Base-by-base conservation (phyloP, 148 eudicot species). In the Spergularia marina region DNA sequence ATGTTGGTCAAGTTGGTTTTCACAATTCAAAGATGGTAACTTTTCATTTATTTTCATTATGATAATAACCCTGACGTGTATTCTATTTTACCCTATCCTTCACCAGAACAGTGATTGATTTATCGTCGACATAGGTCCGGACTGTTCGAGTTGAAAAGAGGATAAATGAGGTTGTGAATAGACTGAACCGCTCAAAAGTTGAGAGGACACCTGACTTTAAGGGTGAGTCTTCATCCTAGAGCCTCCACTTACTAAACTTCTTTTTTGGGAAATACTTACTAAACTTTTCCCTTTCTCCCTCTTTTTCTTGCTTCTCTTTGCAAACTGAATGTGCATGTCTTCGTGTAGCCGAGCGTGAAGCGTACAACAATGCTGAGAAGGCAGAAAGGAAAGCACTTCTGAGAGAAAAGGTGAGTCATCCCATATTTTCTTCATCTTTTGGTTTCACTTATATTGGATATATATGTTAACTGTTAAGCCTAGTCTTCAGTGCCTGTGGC, bases 1-100 rank as follows among this genome's bases (percentile, higher is more conserved):
- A 95, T 85, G 98, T 95, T 79, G 98, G 98, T 53, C 98, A 92
- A 92, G 98, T 92, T 86, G 96, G 98, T 63, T 90, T 92, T 69
- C 84, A 92, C 81, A 92, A 86, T 77, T 71, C 92, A 51, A 92
- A 90, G 83, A 83, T 82, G 89, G 98, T 92, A 84, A 78, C 76
- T 74, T 79, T 67, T 75, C 81, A 23, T 21, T 57, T 66, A 56
- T 64, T 17, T 65, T 65, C 1, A 30, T 30, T 3, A 2, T 30
- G 36, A 2, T 30, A 0, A 30, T 30, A 30, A 30, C 65, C 64
- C 15, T 67, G 51, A 34, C 4, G 55, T 73, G 3, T 39, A 53
- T 6, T 8, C 20, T 39, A 49, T 69, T 52, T 30, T 65, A 54
- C 36, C 17, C 60, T 74, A 17, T 21, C 36, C 39, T 52, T 21